A percentile compares a stretch with the other conserved stretches of the same genome.
Evolutionary conservation across 805 yeast genomes (phyloP).

Genomic region (Saturnispora mendoncae): DNA sequence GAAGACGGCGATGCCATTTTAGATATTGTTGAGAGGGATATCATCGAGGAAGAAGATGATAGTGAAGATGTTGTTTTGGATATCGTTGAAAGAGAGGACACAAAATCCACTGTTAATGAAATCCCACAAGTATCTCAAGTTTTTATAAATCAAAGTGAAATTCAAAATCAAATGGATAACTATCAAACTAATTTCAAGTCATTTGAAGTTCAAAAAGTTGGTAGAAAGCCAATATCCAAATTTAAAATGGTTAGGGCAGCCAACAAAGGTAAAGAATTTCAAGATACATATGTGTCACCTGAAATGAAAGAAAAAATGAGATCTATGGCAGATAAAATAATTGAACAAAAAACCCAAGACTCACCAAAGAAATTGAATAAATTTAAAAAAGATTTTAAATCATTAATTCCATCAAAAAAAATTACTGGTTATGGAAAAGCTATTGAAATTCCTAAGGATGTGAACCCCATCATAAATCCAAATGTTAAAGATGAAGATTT

Average conservation of each 20-base stretch:
- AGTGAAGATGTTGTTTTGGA: neutral
- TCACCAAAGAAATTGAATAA: neutral
- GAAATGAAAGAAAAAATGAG: constrained; percentile 10
- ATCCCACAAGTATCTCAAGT: neutral
- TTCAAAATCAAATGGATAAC: constrained; percentile 3
- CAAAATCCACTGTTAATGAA: neutral
- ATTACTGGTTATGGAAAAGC: neutral
- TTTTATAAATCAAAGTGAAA: neutral
- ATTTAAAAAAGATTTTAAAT: constrained; percentile 11
- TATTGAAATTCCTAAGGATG: constrained; percentile 16
- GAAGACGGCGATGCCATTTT: constrained; percentile 13
- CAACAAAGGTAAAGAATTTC: constrained; percentile 14
- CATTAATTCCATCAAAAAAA: constrained; percentile 8
- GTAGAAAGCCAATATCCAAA: constrained; percentile 12
- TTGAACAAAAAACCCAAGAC: neutral
- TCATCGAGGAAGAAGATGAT: neutral
- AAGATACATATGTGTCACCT: constrained; percentile 9
- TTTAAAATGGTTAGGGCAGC: constrained; percentile 13
- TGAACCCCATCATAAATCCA: constrained; percentile 16
- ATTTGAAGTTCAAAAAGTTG: constrained; percentile 9
- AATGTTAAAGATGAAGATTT: constrained; percentile 17
- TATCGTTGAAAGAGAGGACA: neutral
- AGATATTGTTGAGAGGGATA: constrained; percentile 15
- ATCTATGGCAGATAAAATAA: neutral
- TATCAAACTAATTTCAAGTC: neutral